Evolutionary conservation across 1,284 basidiomycete species (phyloP), one percentile per base, ranked within the genome.

Genomic region (Takashimella tepidaria): DNA sequence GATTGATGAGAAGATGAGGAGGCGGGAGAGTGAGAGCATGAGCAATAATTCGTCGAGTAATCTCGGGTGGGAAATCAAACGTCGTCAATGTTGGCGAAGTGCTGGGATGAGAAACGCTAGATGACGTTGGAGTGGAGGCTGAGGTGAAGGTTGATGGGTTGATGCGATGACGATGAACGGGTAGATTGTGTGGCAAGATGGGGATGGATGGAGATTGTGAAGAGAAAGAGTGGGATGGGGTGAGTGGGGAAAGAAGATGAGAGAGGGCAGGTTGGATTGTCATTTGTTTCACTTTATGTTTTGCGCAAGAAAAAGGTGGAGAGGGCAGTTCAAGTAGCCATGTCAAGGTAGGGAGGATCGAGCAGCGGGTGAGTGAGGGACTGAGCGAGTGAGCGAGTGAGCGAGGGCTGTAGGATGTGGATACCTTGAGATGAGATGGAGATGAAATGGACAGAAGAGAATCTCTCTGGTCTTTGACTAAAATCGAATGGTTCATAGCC

Each of bases 1-100:
- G 19, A 6, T 13, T 10, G 46, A 54, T 19, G 16, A n/a, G 45
- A 20, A 19, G 62, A 58, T 55, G 58, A 12, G 60, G 58, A 4
- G 59, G 61, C 1, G 58, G 48, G 0, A 66, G 56, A 1, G 58
- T 50, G 16, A 71, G 56, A 5, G 67, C 58, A 10, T 59, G 60
- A n/a, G 54, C 59, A 25, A 71, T 64, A 57, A 71, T 66, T 3
- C 63, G 58, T 5, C 66, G 57, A 12, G 64, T 42, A 27, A 71
- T 54, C 61, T 62, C 60, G 27, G 56, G 53, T 2, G 58, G 58
- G 5, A 60, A 56, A 13, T 48, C 20, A 31, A 40, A 55, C 22
- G 46, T 31, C 45, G 37, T 45, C 45, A 23, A 10, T 22, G 51
- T 24, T 11, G 54, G 19, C 26, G 40, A 41, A 3, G 42, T 37